Evolutionary conservation across 1,139 yeast species (phyloP), one percentile per base, ranked within the genome.

Genomic region (Tardiomyces depauwii): DNA sequence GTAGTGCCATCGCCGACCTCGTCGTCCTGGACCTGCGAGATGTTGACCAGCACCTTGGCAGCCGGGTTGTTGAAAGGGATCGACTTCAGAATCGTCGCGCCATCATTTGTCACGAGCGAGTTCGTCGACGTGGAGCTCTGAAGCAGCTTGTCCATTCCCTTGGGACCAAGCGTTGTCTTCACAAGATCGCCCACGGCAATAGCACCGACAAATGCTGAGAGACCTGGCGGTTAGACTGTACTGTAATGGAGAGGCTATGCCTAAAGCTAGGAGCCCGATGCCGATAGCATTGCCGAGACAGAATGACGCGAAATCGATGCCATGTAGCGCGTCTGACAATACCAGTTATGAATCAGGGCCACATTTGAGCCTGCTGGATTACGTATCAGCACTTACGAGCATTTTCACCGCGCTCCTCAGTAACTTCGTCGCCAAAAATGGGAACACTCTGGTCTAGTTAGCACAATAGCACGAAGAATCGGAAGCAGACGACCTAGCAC

Each of bases 1-100:
- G 99, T 91, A 42, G 99, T 91, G 54, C 99, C 99, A 65, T 91
- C 99, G 47, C 99, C 98, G 59, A 91, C 95, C 65, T 91, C 97
- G 63, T 91, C 96, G 62, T 91, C 99, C 71, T 91, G 99, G 38
- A 91, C 97, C 66, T 91, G 91, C 46, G 96, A 82, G 51, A 91
- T 84, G 64, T 91, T 91, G 36, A 93, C 98, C 57, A 91, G 73
- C 10, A 93, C 98, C 63, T 91, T 91, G 33, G 98, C 99, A 2
- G 98, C 98, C 13, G 98, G 98, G 58, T 93, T 91, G 61, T 89
- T 96, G 58, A 91, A 78, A 10, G 98, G 97, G 58, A 91, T 91
- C 1, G 95, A 76, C 61, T 91, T 89, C 56, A 91, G 72, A 54
- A 91, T 91, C 6, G 99, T 91, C 44, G 99, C 99, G 51, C 99